Percentiles rank a stretch among this genome's conserved stretches.
Conservation (phyloP, 495 filamentous ascomycete genomes). For the Podospora australis region DNA sequence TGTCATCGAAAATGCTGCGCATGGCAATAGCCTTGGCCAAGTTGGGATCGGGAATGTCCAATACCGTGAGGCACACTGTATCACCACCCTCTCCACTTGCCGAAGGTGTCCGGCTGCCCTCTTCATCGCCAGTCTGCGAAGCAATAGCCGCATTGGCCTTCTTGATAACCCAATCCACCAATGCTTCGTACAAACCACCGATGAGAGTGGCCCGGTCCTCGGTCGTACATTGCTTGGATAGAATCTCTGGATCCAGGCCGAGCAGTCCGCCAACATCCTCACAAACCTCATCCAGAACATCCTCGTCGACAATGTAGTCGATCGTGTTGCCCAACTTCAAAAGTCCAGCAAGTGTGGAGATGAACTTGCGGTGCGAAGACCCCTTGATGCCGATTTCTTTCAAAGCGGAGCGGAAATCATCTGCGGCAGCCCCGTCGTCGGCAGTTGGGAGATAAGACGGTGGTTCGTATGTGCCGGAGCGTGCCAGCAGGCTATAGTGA, state of each 20-base stretch:
- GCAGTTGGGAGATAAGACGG: conserved; percentile 88
- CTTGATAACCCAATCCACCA: conserved; percentile 89
- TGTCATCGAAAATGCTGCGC: conserved; percentile 86
- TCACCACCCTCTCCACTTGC: conserved; percentile 65
- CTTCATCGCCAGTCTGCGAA: conserved; percentile 56
- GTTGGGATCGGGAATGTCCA: conserved; percentile 75
- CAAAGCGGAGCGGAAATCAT: conserved; percentile 79
- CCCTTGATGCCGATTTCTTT: conserved; percentile 92
- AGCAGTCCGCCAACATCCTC: conserved; percentile 84
- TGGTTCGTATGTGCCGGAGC: conserved; percentile 78
- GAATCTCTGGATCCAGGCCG: conserved; percentile 78
- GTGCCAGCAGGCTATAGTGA: conserved; percentile 68
- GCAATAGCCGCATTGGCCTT: conserved; percentile 88
- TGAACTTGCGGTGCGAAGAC: conserved; percentile 64
- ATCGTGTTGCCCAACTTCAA: conserved; percentile 88
- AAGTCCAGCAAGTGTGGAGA: conserved; percentile 78
- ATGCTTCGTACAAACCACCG: conserved; percentile 81
- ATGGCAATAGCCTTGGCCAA: conserved; percentile 81
- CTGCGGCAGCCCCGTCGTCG: conserved; percentile 86
- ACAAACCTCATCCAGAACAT: conserved; percentile 77
- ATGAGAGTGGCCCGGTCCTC: conserved; percentile 77
- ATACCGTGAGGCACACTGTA: conserved; percentile 79
- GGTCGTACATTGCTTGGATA: conserved; percentile 71
- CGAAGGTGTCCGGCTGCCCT: conserved; percentile 51
- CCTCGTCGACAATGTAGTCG: conserved; percentile 78